Conservation (phyloP, 306 rosid genomes). For the Vigna mungo region DNA sequence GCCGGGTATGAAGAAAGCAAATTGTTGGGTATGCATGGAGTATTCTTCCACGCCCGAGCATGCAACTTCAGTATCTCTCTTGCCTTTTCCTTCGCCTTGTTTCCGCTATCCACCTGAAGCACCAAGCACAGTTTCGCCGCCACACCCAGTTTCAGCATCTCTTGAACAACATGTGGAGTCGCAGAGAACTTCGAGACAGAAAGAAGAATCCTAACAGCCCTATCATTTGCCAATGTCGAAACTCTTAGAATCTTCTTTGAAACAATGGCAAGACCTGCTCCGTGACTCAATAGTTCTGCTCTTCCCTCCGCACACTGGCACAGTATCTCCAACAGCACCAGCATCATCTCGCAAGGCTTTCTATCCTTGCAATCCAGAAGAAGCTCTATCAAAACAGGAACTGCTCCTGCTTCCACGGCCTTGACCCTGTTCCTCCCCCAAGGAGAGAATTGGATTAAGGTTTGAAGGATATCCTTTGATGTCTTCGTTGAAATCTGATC, state of each 20-base stretch:
- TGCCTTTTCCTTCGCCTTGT: slow-evolving; percentile 75
- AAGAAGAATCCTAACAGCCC: slow-evolving; percentile 67
- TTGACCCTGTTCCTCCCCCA: slow-evolving; percentile 77
- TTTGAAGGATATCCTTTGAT: slow-evolving; percentile 59
- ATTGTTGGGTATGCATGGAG: slow-evolving; percentile 70
- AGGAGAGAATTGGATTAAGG: slow-evolving; percentile 55
- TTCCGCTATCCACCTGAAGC: slow-evolving; percentile 82
- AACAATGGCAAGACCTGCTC: slow-evolving; percentile 79
- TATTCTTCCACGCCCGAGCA: slow-evolving; percentile 69
- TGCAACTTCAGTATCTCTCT: slow-evolving; percentile 81
- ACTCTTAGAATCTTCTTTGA: slow-evolving; percentile 86
- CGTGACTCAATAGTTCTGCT: slow-evolving; percentile 70
- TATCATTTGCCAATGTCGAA: slow-evolving; percentile 66
- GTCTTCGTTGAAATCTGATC: slow-evolving; percentile 69
- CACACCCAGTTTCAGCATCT: slow-evolving; percentile 80
- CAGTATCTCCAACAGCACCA: slow-evolving; percentile 57
- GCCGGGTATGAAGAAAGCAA: slow-evolving; percentile 64
- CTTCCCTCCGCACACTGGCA: slow-evolving; percentile 89
- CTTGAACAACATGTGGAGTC: slow-evolving; percentile 62
- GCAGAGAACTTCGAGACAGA: slow-evolving; percentile 68
- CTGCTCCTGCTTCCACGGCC: slow-evolving; percentile 71
- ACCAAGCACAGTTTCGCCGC: slow-evolving; percentile 80
- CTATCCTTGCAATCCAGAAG: slow-evolving; percentile 60
- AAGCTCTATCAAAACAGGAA: slow-evolving; percentile 63
- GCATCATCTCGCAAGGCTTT: slow-evolving; percentile 67